Conservation (phyloP, 179 eudicot genomes). For the Beta corolliflora region DNA sequence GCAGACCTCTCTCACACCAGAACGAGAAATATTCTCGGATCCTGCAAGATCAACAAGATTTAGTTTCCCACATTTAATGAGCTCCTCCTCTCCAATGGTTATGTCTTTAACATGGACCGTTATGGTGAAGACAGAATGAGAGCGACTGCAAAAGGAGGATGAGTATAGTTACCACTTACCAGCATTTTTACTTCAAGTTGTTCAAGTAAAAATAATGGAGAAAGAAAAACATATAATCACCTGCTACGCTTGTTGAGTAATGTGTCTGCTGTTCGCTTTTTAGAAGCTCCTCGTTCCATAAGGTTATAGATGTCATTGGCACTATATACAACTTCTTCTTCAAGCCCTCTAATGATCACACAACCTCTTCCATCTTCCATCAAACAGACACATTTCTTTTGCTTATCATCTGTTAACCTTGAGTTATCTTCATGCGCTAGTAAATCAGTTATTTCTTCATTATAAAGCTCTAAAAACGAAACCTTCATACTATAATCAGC, state of each 20-base stretch:
- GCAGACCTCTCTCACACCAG: constrained; percentile 77
- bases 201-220: background rate
- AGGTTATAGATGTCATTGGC: constrained; percentile 80
- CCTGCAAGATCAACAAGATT: constrained; percentile 96
- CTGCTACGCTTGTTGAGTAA: constrained; percentile 81
- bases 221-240: constrained; percentile 13
- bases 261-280: constrained; percentile 84
- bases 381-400: constrained; percentile 62
- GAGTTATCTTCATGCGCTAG: constrained; percentile 60
- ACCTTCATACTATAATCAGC: constrained; percentile 85
- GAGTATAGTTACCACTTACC: background rate
- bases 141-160: constrained; percentile 58
- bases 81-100: constrained; percentile 68
- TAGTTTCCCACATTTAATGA: constrained; percentile 86
- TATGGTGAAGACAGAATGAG: constrained; percentile 82
- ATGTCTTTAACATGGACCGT: constrained; percentile 73
- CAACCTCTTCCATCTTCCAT: constrained; percentile 91
- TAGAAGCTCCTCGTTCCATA: constrained; percentile 78
- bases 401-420: constrained; percentile 61
- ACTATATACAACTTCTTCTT: constrained; percentile 85
- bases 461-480: constrained; percentile 78
- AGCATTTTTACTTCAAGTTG: background rate
- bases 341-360: constrained; percentile 79
- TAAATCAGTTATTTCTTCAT: constrained; percentile 79
- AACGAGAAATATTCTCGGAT: constrained; percentile 83